Conservation (phyloP, 495 filamentous ascomycete genomes). For the Aspergillus incahuasiensis region DNA sequence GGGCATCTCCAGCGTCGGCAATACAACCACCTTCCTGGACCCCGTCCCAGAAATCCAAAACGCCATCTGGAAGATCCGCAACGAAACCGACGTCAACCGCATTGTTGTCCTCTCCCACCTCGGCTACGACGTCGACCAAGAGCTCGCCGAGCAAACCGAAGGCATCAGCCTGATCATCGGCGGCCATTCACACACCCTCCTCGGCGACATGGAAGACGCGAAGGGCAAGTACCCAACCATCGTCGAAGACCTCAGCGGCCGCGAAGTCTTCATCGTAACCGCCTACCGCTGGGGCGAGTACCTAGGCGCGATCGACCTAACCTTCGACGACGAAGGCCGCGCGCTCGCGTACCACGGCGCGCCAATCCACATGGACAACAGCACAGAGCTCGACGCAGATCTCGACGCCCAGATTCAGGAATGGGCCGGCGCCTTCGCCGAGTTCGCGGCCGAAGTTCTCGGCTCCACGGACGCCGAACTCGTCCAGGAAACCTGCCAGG, state of each 20-base stretch:
- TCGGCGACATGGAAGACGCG: conserved; percentile 3
- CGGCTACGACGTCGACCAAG: conserved; percentile 2
- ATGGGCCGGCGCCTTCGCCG: conserved; percentile 1
- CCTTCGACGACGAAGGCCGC: neutral
- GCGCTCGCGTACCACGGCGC: conserved; percentile 5
- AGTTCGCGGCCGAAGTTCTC: neutral
- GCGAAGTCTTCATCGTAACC: conserved; percentile 1
- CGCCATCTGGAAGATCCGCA: conserved; percentile 3
- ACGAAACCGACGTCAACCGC: neutral
- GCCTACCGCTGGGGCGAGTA: conserved; percentile 7
- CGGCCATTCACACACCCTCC: conserved; percentile 1
- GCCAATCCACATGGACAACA: conserved; percentile 7
- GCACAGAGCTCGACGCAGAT: neutral
- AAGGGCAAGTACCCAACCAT: conserved; percentile 1
- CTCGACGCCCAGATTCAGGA: conserved; percentile 4
- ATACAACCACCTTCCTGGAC: conserved; percentile 4
- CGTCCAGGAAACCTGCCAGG: neutral
- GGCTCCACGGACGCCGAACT: conserved; percentile 1
- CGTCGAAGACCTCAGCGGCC: neutral
- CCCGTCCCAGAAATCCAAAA: neutral
- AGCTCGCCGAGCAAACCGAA: conserved; percentile 1
- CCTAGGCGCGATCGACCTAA: neutral
- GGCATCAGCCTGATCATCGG: conserved; percentile 1
- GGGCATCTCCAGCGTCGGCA: neutral
- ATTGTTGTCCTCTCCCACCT: conserved; percentile 3